These are phyloP conservation scores for Phlyctochytrium bullatum DNA, from an alignment of 192 early-diverging fungal species.

Conservation along the genomic window DNA sequence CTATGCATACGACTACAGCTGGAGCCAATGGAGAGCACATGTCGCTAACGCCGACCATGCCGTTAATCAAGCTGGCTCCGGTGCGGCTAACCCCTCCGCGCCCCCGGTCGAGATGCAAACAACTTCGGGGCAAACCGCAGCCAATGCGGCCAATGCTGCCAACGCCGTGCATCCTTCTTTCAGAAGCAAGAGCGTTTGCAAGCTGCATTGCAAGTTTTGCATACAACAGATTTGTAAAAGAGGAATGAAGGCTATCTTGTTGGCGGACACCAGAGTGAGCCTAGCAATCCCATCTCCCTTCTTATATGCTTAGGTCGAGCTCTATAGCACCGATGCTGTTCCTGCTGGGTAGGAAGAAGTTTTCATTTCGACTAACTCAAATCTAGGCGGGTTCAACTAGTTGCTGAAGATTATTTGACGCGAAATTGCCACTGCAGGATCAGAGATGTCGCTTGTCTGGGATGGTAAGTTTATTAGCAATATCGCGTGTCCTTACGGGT, in stretches of 20 bases:
- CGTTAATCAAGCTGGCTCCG: too few relatives aligned
- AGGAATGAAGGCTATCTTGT: conserved; percentile 80
- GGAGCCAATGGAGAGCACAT: background rate
- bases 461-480: conserved; percentile 53
- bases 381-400: conserved; percentile 58
- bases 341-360: conserved; percentile 48
- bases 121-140: too few relatives aligned
- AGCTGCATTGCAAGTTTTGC: conserved; percentile 60
- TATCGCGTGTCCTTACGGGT: background rate
- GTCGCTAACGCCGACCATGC: background rate
- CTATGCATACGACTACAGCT: background rate
- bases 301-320: conserved; percentile 53
- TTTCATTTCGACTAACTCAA: conserved; percentile 6
- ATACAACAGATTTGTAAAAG: conserved; percentile 55
- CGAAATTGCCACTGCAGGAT: conserved; percentile 75
- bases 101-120: background rate
- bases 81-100: background rate
- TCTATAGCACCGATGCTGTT: conserved; percentile 71
- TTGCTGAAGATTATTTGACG: conserved; percentile 78
- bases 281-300: background rate
- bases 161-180: conserved; percentile 54
- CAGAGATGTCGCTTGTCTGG: conserved; percentile 74
- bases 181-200: conserved; percentile 62
- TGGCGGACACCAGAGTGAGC: conserved; percentile 59
- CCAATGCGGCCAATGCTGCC: too few relatives aligned